Evolutionary conservation across 2,329 filamentous ascomycete genomes (phyloP), one percentile per base, ranked within the genome.

Genomic region (Aspergillus japonicus): DNA sequence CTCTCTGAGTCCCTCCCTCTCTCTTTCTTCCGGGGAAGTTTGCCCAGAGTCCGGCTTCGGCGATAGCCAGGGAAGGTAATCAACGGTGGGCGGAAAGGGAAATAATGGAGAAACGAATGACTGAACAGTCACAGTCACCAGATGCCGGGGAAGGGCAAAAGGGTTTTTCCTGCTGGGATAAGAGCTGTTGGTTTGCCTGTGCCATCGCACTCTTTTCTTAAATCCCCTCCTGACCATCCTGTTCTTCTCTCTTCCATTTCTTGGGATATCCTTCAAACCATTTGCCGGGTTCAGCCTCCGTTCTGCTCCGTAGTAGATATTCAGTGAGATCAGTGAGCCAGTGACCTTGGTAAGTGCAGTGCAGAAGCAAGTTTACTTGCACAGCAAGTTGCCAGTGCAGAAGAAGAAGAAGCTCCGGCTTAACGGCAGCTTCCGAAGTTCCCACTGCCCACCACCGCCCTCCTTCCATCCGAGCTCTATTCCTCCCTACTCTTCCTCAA

Each of bases 381-480:
- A 7, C 26, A 29, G 7, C 26, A 29, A 29, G 26, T 29, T 29
- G 26, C 26, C 12, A 35, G 33, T 12, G n/a, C 29, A 57, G 11
- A 24, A 33, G 21, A 21, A 21, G 21, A 21, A 21, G 61, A 52
- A 29, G 35, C 48, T 56, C 59, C 58, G 53, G 58, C 54, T 56
- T 58, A 50, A 60, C 57, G 62, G 59, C 55, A 59, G 50, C 61
- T 53, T 29, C 54, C 61, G 56, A 60, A 67, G 68, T 73, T 44
- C 39, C 70, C 72, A 29, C 26, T 29, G 8, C 26, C 26, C 26
- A 71, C 70, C 59, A 58, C 60, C 60, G 52, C 61, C 39, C 64
- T 73, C 72, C 72, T 67, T 74, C 73, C 72, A 73, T 65, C 72
- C 71, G 73, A 73, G 66, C 50, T 51, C 59, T 58, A 55, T 48